These are phyloP conservation scores for Chytriomyces hyalinus DNA, from an alignment of 192 early-diverging fungal genomes.

Conservation along the genomic window DNA sequence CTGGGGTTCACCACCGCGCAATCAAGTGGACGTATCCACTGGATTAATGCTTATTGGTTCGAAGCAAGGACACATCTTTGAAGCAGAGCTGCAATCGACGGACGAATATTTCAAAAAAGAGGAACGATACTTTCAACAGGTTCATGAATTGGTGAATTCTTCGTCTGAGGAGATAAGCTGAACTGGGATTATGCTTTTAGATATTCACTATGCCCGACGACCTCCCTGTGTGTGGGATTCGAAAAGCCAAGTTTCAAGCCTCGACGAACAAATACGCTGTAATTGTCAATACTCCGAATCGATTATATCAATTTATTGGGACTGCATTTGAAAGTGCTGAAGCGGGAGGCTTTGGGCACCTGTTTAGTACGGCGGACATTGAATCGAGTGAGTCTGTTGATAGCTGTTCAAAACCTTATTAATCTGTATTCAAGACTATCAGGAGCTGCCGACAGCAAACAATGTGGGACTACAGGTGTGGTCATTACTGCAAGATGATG, in stretches of 20 bases:
- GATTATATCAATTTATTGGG: constrained; percentile 93
- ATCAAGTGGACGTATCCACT: constrained; percentile 66
- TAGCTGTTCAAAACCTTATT: background rate
- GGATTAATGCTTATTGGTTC: constrained; percentile 82
- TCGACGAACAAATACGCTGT: constrained; percentile 78
- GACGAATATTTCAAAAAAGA: constrained; percentile 86
- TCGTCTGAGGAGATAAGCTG: constrained; percentile 4
- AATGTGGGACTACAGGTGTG: constrained; percentile 66
- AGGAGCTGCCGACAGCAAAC: constrained; percentile 69
- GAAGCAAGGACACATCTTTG: constrained; percentile 85
- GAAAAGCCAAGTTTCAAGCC: constrained; percentile 80
- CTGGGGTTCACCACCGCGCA: constrained; percentile 73
- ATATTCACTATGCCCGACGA: constrained; percentile 74
- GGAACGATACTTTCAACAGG: constrained; percentile 76
- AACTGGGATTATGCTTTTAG: constrained; percentile 36
- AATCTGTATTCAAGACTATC: constrained; percentile 52
- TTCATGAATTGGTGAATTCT: background rate
- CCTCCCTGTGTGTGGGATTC: constrained; percentile 79
- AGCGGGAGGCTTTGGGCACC: constrained; percentile 74
- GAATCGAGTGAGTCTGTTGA: constrained; percentile 59
- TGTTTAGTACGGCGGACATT: constrained; percentile 75
- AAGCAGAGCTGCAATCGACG: constrained; percentile 85
- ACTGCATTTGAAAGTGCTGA: constrained; percentile 50
- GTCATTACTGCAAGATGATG: constrained; percentile 66
- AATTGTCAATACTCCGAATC: constrained; percentile 78